A percentile compares a stretch with the other conserved stretches of the same genome.
Conservation (phyloP, 2,329 filamentous ascomycete genomes). For the Cytospora piceae region DNA sequence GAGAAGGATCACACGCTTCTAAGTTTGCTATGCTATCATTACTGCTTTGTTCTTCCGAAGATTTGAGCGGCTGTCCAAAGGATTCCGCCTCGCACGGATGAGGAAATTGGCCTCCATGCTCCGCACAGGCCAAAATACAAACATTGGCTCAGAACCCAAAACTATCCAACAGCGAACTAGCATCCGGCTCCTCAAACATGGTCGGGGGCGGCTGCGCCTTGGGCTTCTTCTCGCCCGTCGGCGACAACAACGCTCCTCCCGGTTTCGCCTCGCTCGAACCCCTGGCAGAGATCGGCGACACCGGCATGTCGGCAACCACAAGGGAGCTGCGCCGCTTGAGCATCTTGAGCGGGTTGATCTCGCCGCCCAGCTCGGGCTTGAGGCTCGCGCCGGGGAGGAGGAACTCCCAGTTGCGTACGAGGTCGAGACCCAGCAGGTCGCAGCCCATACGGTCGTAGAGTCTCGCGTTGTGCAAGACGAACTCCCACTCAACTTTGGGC, state of each 20-base stretch:
- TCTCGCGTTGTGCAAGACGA: slow-evolving; percentile 82
- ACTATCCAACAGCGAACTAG: slow-evolving; percentile 83
- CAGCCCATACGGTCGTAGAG: slow-evolving; percentile 92
- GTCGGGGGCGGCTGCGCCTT: slow-evolving; percentile 65
- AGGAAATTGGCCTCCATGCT: background rate
- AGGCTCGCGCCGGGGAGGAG: slow-evolving; percentile 50
- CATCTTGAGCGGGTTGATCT: slow-evolving; percentile 68
- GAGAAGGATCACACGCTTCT: background rate
- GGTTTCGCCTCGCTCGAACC: slow-evolving; percentile 48
- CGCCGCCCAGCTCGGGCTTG: slow-evolving; percentile 47
- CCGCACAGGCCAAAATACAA: background rate
- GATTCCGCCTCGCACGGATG: background rate
- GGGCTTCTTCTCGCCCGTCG: slow-evolving; percentile 34
- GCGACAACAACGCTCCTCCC: slow-evolving; percentile 24
- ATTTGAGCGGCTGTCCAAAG: background rate
- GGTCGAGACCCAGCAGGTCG: slow-evolving; percentile 82
- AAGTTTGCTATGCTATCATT: background rate
- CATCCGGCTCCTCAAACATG: slow-evolving; percentile 90
- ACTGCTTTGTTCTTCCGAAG: background rate
- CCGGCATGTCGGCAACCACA: slow-evolving; percentile 75
- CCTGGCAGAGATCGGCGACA: slow-evolving; percentile 40
- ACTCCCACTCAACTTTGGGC: slow-evolving; percentile 81
- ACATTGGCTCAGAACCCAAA: slow-evolving; percentile 75
- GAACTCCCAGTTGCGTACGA: slow-evolving; percentile 86
- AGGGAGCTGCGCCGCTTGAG: slow-evolving; percentile 74